Percentiles rank a stretch among this genome's conserved stretches.
Conservation (phyloP, 306 rosid genomes). For the Sindora glabra region DNA sequence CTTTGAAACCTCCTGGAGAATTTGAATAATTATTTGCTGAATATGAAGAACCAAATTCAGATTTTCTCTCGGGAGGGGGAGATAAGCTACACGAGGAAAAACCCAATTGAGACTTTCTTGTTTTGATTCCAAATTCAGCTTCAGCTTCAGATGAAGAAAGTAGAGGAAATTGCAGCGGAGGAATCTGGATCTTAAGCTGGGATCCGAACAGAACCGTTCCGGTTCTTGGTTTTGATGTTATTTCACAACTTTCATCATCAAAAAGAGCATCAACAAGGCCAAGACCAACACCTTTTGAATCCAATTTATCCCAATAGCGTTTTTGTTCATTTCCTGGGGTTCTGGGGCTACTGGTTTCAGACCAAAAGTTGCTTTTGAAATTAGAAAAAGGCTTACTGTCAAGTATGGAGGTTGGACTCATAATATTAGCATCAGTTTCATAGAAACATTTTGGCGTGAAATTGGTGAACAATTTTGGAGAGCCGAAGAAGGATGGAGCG, state of each 20-base stretch:
- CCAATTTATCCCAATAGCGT: conserved; percentile 50
- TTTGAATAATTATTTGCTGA: conserved; percentile 18
- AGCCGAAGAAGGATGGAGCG: conserved; percentile 40
- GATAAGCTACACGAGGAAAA: conserved; percentile 28
- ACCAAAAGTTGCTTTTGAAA: conserved; percentile 52
- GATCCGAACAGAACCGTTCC: conserved; percentile 76
- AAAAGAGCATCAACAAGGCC: conserved; percentile 69
- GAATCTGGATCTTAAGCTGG: conserved; percentile 71
- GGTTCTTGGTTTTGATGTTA: conserved; percentile 28
- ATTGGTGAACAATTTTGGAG: conserved; percentile 56
- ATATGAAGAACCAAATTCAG: conserved; percentile 18
- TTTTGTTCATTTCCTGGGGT: conserved; percentile 35
- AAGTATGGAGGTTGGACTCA: conserved; percentile 82
- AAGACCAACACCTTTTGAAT: conserved; percentile 64
- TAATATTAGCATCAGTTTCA: conserved; percentile 55
- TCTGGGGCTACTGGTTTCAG: conserved; percentile 42
- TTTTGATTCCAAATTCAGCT: conserved; percentile 25
- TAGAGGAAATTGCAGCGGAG: conserved; percentile 14
- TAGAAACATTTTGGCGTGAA: conserved; percentile 30
- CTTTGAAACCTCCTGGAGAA: conserved; percentile 29
- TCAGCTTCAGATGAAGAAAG: conserved; percentile 23
- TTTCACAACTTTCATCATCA: conserved; percentile 31
- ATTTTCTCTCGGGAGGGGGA: conserved; percentile 27
- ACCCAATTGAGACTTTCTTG: conserved; percentile 31
- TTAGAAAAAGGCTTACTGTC: conserved; percentile 52